Percentiles rank a stretch among this genome's conserved stretches.
Conservation (phyloP, 2,329 filamentous ascomycete genomes). For the Ceratocystis lukuohia region DNA sequence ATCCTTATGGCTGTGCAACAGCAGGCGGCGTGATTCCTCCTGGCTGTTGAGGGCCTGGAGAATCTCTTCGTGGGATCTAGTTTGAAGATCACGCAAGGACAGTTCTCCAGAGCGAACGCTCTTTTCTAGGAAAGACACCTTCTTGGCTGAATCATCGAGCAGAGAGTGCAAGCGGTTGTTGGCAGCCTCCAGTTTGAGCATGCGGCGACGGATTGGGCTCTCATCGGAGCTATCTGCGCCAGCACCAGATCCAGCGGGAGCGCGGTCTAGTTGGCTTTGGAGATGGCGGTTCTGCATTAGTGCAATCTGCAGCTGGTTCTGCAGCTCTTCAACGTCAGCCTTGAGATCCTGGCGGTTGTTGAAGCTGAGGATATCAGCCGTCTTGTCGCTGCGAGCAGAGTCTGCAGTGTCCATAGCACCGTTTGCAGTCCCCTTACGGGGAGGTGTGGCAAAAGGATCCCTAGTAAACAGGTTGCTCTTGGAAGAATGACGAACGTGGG, state of each 20-base stretch:
- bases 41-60: constrained; percentile 87
- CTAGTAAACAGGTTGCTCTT: constrained; percentile 29
- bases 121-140: constrained; percentile 78
- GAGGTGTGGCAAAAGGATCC: constrained; percentile 26
- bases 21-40: constrained; percentile 69
- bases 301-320: constrained; percentile 84
- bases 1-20: constrained; percentile 75
- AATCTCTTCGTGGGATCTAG: constrained; percentile 86
- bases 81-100: constrained; percentile 79
- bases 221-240: constrained; percentile 39
- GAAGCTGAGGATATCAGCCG: constrained; percentile 61
- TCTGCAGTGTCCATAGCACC: constrained; percentile 40
- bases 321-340: constrained; percentile 77
- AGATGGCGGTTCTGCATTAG: constrained; percentile 94
- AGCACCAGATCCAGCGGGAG: constrained; percentile 31
- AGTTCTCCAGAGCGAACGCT: constrained; percentile 77
- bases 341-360: constrained; percentile 86
- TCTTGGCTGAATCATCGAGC: constrained; percentile 86
- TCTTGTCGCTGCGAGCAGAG: constrained; percentile 72
- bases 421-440: constrained; percentile 48
- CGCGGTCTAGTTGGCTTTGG: constrained; percentile 70
- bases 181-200: constrained; percentile 83
- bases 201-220: constrained; percentile 63
- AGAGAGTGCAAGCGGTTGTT: constrained; percentile 87
- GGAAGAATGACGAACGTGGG: constrained; percentile 46